Evolutionary conservation across 192 early-diverging fungal species (phyloP).

Genomic region (Coemansia sp.): DNA sequence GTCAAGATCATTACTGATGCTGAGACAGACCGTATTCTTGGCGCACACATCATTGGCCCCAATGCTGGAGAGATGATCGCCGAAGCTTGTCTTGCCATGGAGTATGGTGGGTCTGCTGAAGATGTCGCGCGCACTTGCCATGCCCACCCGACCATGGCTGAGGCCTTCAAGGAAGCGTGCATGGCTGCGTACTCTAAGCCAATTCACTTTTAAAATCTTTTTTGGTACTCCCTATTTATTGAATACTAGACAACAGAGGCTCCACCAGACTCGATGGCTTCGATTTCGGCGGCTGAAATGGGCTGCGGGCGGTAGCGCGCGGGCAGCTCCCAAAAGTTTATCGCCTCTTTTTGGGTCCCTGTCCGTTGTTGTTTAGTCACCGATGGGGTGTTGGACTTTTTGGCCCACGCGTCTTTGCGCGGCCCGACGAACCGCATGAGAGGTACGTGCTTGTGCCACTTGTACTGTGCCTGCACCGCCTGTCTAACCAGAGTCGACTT

Average conservation of each 20-base stretch:
- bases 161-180: constrained; percentile 98
- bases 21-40: constrained; percentile 93
- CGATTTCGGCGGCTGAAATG: constrained; percentile 42
- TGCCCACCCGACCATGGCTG: constrained; percentile 93
- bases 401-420: constrained; percentile 40
- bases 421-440: constrained; percentile 46
- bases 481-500: constrained; percentile 17
- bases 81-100: constrained; percentile 94
- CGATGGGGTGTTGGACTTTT: not conserved
- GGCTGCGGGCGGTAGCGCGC: constrained; percentile 49
- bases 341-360: constrained; percentile 12
- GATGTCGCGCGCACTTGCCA: constrained; percentile 97
- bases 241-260: constrained; percentile 25
- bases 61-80: constrained; percentile 99
- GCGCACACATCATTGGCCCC: constrained; percentile 97
- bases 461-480: constrained; percentile 34
- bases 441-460: constrained; percentile 50
- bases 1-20: constrained; percentile 97
- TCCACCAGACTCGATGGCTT: constrained; percentile 51
- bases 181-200: constrained; percentile 84
- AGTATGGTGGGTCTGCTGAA: constrained; percentile 97
- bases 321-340: constrained; percentile 52
- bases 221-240: not conserved
- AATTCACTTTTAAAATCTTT: constrained; percentile 63
- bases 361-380: not conserved